These are phyloP conservation scores for Dendrocalamus latiflorus DNA, from an alignment of 202 grass and related monocot species.

Conservation along the genomic window DNA sequence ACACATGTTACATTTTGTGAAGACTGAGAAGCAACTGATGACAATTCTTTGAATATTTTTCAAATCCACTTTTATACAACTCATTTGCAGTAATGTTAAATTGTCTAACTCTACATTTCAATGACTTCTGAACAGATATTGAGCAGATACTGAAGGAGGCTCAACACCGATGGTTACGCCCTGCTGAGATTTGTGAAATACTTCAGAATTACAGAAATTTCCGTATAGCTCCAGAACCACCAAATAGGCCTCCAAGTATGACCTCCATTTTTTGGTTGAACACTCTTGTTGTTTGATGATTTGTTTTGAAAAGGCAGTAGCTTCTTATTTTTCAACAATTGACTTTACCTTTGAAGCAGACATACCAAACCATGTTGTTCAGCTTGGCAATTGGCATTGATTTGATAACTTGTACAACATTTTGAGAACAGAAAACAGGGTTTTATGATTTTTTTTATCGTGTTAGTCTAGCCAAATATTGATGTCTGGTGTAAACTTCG, in stretches of 20 bases:
- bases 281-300: neutral
- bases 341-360: neutral
- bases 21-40: neutral
- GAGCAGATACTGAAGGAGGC: too few species aligned
- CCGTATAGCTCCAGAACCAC: constrained; percentile 76
- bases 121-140: constrained; percentile 29
- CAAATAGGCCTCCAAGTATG: constrained; percentile 87
- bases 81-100: constrained; percentile 1
- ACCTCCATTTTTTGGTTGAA: constrained; percentile 12
- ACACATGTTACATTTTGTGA: constrained; percentile 6
- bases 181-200: too few species aligned
- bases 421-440: neutral
- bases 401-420: neutral
- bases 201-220: too few species aligned
- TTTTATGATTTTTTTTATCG: neutral
- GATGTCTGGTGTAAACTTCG: neutral
- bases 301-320: neutral
- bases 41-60: neutral
- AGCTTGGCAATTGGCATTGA: neutral
- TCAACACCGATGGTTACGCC: too few species aligned
- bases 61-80: neutral
- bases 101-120: constrained; percentile 18
- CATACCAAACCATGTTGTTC: neutral
- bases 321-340: neutral
- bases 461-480: neutral